Evolutionary conservation across 148 eudicot species (phyloP).

Genomic region (Diospyros lotus): DNA sequence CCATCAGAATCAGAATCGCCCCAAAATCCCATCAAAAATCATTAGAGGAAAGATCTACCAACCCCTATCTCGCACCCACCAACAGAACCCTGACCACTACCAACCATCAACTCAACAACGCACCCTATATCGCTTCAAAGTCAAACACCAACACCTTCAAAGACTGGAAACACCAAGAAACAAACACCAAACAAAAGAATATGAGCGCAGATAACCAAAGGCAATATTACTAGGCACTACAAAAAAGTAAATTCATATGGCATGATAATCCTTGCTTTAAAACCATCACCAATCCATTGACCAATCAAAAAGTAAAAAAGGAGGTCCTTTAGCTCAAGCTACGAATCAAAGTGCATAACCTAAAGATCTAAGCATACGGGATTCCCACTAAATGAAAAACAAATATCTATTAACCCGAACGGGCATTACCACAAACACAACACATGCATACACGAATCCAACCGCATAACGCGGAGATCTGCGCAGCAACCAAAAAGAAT

Average conservation of each 20-base stretch:
- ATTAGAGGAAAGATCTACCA: slow-evolving; percentile 3
- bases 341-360: too few relatives aligned
- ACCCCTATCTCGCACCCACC: background rate
- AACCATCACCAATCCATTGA: background rate
- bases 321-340: too few relatives aligned
- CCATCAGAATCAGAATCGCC: background rate
- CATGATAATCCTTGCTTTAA: slow-evolving; percentile 9
- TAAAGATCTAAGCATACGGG: too few relatives aligned
- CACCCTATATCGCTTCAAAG: slow-evolving; percentile 23
- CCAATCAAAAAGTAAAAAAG: background rate
- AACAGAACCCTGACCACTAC: slow-evolving; percentile 1
- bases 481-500: too few relatives aligned
- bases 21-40: background rate
- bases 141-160: slow-evolving; percentile 26
- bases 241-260: background rate
- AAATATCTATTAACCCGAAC: too few relatives aligned
- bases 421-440: too few relatives aligned
- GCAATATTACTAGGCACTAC: background rate
- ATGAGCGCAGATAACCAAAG: background rate
- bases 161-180: slow-evolving; percentile 18
- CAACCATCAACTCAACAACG: background rate
- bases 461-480: too few relatives aligned
- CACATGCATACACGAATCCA: too few relatives aligned
- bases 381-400: too few relatives aligned
- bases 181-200: slow-evolving; percentile 15